Evolutionary conservation across 345 rosid genomes (phyloP), one percentile per base, ranked within the genome.

Genomic region (Melastoma malabathricum): DNA sequence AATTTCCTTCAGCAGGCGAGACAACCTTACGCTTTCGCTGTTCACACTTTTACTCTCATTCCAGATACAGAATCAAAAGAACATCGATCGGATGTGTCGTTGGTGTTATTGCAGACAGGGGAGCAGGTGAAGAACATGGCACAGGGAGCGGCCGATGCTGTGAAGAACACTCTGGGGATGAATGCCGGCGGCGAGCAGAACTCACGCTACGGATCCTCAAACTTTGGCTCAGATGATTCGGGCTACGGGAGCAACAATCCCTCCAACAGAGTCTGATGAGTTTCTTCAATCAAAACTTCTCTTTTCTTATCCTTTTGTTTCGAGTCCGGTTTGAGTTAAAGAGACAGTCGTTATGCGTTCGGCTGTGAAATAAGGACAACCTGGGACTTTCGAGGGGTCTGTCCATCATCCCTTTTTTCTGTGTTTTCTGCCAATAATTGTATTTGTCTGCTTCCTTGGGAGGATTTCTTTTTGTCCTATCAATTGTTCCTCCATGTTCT

Each of bases 71-170:
- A n/a, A 16, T 51, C 13, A n/a, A 10, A 7, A 22, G 9, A 34
- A 34, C 18, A 15, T 47, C 17, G 18, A 16, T 17, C 31, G 17
- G 18, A 16, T 17, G 17, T 3, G 38, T 18, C 0, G 1, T 22
- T 31, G 20, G 48, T 4, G 12, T 43, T 19, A 18, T 25, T 54
- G 22, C 50, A 76, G 76, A 70, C 72, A 29, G 76, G 79, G 44
- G 74, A 68, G 68, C 59, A 68, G 60, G 63, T 72, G 65, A 75
- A 72, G 70, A 58, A 19, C 44, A 75, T 72, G 77, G 80, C 80
- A 1, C 72, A 72, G 3, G 77, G 61, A 52, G 74, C 80, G 64
- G 52, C 77, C 52, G 77, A 72, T 16, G 66, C 70, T 43, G 75
- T 75, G 68, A 75, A 66, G 60, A 47, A 52, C 70, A 75, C 64